Conservation (phyloP, 768 basidiomycete genomes). For the Tricholoma terreum region DNA sequence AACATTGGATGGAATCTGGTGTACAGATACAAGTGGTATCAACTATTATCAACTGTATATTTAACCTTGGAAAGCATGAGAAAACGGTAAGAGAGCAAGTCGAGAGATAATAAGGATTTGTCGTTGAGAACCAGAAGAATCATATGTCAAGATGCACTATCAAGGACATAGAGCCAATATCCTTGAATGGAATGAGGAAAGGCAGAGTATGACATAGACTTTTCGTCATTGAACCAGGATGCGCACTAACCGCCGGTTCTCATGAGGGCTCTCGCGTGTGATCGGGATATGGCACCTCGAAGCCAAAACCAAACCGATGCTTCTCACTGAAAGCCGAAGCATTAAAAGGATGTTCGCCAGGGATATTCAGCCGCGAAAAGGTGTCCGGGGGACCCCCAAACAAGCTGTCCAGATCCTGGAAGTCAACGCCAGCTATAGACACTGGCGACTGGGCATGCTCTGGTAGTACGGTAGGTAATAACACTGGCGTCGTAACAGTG, state of each 20-base stretch:
- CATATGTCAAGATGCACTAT: slow-evolving; percentile 19
- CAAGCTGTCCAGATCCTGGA: not conserved
- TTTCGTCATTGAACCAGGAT: not conserved
- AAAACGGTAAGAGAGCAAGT: not conserved
- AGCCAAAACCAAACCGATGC: not conserved
- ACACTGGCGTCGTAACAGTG: slow-evolving; percentile 11
- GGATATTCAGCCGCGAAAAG: not conserved
- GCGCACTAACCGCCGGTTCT: not conserved
- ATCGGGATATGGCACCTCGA: not conserved
- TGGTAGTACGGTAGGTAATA: not conserved
- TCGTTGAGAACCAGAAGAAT: not conserved
- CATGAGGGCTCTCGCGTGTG: not conserved
- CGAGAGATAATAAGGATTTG: not conserved
- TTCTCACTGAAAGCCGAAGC: not conserved
- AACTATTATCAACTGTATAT: not conserved
- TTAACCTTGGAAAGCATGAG: not conserved
- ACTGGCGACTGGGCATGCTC: not conserved
- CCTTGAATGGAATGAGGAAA: not conserved
- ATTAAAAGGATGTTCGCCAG: not conserved
- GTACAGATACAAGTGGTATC: not conserved
- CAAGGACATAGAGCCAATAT: slow-evolving; percentile 11
- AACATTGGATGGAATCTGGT: not conserved
- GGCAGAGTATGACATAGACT: not conserved
- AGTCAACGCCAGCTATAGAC: slow-evolving; percentile 9
- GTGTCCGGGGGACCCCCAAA: not conserved